phyloP scores from a whole-genome alignment of 2,329 filamentous ascomycete genomes.

The Furcasterigmium furcatum region DNA sequence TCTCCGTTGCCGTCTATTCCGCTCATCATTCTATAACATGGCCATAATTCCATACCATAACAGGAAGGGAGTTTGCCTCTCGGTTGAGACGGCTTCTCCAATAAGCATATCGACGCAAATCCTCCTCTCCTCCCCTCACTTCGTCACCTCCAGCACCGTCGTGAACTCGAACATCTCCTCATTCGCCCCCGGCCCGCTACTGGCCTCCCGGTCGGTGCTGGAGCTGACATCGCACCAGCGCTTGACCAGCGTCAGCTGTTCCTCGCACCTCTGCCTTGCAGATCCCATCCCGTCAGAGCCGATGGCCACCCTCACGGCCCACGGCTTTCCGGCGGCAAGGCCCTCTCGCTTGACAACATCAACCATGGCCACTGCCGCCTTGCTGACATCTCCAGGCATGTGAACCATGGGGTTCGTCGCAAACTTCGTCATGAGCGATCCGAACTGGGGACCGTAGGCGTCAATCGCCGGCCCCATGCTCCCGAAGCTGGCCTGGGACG shows the following conservation, averaged over 20 bases:
- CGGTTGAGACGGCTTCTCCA: too few species aligned
- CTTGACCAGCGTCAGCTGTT: constrained; percentile 14
- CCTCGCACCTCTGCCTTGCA: constrained; percentile 16
- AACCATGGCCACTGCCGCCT: constrained; percentile 16
- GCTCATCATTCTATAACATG: too few species aligned
- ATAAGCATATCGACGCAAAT: too few species aligned
- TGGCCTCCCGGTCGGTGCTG: constrained; percentile 16
- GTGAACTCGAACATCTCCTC: constrained; percentile 5
- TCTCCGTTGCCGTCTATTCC: too few species aligned
- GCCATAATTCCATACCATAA: too few species aligned
- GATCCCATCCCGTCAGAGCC: constrained; percentile 23
- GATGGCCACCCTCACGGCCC: constrained; percentile 21
- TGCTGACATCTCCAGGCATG: constrained; percentile 21
- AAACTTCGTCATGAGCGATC: constrained; percentile 16
- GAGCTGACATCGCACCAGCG: constrained; percentile 19
- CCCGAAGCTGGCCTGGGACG: constrained; percentile 10
- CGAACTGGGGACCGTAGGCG: constrained; percentile 18
- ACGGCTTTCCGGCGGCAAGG: constrained; percentile 15
- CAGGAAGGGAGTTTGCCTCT: too few species aligned
- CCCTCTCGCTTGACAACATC: constrained; percentile 24
- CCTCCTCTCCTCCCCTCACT: too few species aligned
- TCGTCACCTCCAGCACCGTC: background rate
- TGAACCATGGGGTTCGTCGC: constrained; percentile 12
- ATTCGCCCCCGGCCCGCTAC: background rate
- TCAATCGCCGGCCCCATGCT: constrained; percentile 6